A percentile compares a stretch with the other conserved stretches of the same genome.
These are phyloP conservation scores for Tolypocladium tropicale DNA, from an alignment of 2,329 filamentous ascomycete species.

Conservation along the genomic window DNA sequence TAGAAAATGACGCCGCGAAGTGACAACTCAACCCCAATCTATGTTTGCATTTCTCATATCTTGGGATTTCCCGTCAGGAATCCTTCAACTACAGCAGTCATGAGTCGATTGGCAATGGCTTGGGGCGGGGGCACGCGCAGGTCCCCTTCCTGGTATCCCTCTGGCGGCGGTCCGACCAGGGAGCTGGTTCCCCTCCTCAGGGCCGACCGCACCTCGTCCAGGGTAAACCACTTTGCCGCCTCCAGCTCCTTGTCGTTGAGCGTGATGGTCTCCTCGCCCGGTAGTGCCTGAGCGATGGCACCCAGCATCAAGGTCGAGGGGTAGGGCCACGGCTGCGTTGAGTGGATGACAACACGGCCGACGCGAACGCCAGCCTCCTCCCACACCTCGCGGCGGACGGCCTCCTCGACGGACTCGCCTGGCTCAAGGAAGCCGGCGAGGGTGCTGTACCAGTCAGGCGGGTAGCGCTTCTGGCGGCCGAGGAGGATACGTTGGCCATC, in stretches of 20 bases:
- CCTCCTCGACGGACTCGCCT: constrained; percentile 76
- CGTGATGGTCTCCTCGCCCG: constrained; percentile 60
- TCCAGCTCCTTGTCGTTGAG: constrained; percentile 89
- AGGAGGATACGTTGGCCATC: constrained; percentile 72
- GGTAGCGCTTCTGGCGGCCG: constrained; percentile 77
- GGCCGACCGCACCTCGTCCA: constrained; percentile 73
- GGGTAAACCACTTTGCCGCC: constrained; percentile 75
- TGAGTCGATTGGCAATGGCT: constrained; percentile 85
- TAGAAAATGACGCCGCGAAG: background rate
- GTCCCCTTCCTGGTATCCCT: constrained; percentile 64
- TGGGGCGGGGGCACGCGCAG: constrained; percentile 75
- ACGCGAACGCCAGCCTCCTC: constrained; percentile 72
- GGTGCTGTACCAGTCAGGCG: constrained; percentile 76
- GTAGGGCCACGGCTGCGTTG: constrained; percentile 81
- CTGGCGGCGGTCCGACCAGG: constrained; percentile 52
- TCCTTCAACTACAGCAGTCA: constrained; percentile 68
- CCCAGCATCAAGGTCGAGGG: constrained; percentile 79
- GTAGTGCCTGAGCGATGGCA: constrained; percentile 76
- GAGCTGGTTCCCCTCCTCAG: constrained; percentile 54
- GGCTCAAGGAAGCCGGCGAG: constrained; percentile 82
- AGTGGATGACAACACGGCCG: constrained; percentile 71
- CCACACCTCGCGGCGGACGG: constrained; percentile 75
- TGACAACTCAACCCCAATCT: background rate
- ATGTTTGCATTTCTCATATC: constrained; percentile 25
- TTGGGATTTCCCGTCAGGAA: constrained; percentile 50